Conservation (phyloP, 202 grass and related monocot species). For the Cymbopogon flexuosus region DNA sequence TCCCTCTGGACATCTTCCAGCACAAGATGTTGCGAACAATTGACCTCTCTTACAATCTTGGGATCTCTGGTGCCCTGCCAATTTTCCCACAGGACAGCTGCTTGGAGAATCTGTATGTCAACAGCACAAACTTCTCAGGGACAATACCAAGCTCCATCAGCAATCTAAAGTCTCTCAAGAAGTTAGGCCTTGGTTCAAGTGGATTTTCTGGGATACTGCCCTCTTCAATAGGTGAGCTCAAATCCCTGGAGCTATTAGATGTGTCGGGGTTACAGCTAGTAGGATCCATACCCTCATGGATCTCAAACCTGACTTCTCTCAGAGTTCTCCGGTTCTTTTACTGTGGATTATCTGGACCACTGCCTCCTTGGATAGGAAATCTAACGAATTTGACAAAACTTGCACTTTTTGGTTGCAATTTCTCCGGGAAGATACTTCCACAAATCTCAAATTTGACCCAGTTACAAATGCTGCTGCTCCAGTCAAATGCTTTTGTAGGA, state of each 20-base stretch:
- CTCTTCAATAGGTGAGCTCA: neutral
- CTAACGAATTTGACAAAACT: conserved; percentile 29
- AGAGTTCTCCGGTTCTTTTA: neutral
- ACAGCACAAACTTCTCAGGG: conserved; percentile 43
- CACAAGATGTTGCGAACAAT: neutral
- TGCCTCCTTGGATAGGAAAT: conserved; percentile 32
- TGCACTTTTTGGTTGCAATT: neutral
- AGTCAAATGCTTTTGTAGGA: conserved; percentile 39
- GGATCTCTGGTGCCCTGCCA: conserved; percentile 35
- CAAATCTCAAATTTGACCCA: conserved; percentile 24
- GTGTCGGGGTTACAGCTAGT: neutral
- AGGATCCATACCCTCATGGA: neutral
- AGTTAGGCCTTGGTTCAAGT: neutral
- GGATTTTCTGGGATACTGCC: neutral
- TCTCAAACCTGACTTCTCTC: conserved; percentile 16
- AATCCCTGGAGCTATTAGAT: neutral
- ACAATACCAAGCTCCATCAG: neutral
- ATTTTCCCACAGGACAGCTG: conserved; percentile 23
- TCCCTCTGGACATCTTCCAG: neutral
- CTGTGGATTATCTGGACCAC: neutral
- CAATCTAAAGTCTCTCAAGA: neutral
- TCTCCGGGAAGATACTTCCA: neutral
- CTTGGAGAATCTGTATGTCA: conserved; percentile 37
- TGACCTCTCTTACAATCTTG: neutral
- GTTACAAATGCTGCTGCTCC: neutral